Base-by-base conservation (phyloP, 2,329 filamentous ascomycete genomes). In the Apiospora hydei region DNA sequence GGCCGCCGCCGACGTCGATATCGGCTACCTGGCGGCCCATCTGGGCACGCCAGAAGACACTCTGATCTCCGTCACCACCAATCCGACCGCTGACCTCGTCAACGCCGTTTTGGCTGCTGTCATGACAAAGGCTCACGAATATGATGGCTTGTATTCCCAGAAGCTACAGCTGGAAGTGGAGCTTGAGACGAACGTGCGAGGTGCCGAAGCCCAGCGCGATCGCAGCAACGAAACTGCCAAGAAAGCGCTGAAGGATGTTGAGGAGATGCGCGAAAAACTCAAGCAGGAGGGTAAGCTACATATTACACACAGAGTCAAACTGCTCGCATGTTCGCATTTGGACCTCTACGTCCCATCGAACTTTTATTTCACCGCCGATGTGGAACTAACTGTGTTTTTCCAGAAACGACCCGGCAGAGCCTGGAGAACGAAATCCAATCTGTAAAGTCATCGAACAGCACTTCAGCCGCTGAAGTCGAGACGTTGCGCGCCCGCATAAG, bases 151-250 rank as follows among this genome's bases (percentile, higher is more conserved):
- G 53, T 94, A 92, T 77, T 92, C 96, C 13, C 94, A 97, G 75
- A 98, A 98, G 84, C 88, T 98, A 64, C 92, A 94, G 76, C 86
- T 94, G 66, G 94, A 98, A 78, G 96, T 99, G 64, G 95, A 98
- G 85, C 89, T 98, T 10, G 96, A 99, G 82, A 96, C 94, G 82
- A 93, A 92, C 24, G 92, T 98, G 67, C 92, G 95, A 77, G 93
- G 90, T 75, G 92, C 93, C 73, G 96, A 98, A 80, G 91, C 92
- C 34, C 93, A 95, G 82, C 91, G 92, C 75, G 94, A 96, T 79
- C 90, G 91, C 11, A 90, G 96, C 80, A 97, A 96, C 83, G 87
- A 89, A 7, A 93, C 93, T 0, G 89, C 94, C 64, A 94, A 97
- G 74, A 96, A 96, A 81, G 92, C 93, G 13, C 87, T 95, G 73